Conservation (phyloP, 106 monocot species). For the Vanilla planifolia region DNA sequence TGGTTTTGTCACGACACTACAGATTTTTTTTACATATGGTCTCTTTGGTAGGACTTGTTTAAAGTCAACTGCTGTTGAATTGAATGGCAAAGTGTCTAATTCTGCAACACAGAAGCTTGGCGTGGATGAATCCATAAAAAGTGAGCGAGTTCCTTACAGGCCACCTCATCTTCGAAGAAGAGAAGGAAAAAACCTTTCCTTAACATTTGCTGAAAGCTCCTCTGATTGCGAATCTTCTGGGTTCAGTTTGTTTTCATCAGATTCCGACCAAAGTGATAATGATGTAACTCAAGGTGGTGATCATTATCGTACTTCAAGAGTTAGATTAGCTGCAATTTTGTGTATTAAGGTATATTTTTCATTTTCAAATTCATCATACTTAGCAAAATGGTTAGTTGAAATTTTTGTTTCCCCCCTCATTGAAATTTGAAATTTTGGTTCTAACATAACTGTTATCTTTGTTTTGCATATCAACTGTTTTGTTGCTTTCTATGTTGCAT, state of each 20-base stretch:
- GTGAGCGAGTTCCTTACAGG: constrained; percentile 31
- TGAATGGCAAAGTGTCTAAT: constrained; percentile 23
- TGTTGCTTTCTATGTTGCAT: no score
- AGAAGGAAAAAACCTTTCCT: constrained; percentile 15
- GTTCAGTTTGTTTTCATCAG: constrained; percentile 66
- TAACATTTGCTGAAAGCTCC: constrained; percentile 21
- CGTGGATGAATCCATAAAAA: constrained; percentile 21
- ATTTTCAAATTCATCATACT: neutral
- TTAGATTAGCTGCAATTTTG: constrained; percentile 65
- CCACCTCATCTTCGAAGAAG: constrained; percentile 84
- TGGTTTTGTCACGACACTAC: constrained; percentile 66
- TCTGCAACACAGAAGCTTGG: constrained; percentile 25
- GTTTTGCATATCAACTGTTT: no score
- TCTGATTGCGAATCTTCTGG: constrained; percentile 43
- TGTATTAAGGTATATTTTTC: constrained; percentile 69
- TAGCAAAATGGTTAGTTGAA: neutral
- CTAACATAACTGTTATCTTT: no score
- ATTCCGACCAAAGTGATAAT: constrained; percentile 90
- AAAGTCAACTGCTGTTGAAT: constrained; percentile 12
- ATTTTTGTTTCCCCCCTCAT: no score
- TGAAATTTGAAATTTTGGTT: no score
- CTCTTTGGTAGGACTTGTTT: constrained; percentile 29
- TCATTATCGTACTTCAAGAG: constrained; percentile 61
- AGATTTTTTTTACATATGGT: constrained; percentile 82
- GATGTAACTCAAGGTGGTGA: constrained; percentile 62